phyloP scores from a whole-genome alignment of 208 protist genomes.

The Leishmania mexicana region DNA sequence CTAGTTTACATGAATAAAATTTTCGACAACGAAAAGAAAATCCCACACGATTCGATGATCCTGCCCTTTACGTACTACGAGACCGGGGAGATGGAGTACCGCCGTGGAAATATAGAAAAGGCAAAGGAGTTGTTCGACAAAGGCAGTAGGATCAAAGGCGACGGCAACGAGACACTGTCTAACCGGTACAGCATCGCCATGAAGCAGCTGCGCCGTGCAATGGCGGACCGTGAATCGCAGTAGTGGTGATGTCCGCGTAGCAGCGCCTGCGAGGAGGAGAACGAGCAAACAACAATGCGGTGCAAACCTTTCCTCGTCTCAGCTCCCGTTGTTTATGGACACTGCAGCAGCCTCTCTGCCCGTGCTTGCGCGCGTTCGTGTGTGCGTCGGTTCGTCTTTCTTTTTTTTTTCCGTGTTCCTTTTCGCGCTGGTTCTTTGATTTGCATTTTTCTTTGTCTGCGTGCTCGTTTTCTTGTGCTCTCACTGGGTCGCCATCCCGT shows the following conservation, averaged over 20 bases:
- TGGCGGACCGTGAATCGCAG: slow-evolving; percentile 19
- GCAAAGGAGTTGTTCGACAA: slow-evolving; percentile 85
- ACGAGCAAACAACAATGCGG: too few relatives aligned
- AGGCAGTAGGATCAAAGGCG: slow-evolving; percentile 83
- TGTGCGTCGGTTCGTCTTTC: neutral
- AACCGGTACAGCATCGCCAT: slow-evolving; percentile 90
- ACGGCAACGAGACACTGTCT: slow-evolving; percentile 86
- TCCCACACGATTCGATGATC: slow-evolving; percentile 87
- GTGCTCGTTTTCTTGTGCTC: neutral
- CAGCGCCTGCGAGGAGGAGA: neutral
- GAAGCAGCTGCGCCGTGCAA: slow-evolving; percentile 81
- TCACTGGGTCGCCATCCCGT: neutral
- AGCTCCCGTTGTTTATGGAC: neutral
- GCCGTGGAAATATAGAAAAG: slow-evolving; percentile 61
- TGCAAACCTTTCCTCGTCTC: neutral
- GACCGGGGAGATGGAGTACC: slow-evolving; percentile 84
- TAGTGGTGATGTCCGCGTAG: neutral
- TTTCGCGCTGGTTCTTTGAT: neutral
- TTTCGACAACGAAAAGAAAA: slow-evolving; percentile 77
- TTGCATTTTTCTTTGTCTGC: neutral
- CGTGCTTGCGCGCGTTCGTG: neutral
- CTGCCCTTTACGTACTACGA: slow-evolving; percentile 91
- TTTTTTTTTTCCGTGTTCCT: neutral
- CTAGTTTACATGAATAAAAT: slow-evolving; percentile 69
- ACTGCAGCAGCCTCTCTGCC: neutral